Conservation (phyloP, 192 early-diverging fungal genomes). For the Paraglomus brasilianum region DNA sequence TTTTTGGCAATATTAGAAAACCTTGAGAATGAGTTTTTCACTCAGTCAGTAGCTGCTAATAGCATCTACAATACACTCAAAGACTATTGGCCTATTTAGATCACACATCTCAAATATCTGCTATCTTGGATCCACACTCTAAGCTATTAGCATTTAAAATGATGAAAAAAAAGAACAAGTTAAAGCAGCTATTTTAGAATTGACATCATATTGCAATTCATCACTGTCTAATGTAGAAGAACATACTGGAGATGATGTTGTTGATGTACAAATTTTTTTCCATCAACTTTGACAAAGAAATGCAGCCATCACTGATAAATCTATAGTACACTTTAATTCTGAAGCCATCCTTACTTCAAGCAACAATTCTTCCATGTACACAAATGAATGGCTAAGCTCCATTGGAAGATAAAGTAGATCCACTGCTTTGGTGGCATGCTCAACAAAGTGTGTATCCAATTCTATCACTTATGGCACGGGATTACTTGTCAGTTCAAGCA, state of each 20-base stretch:
- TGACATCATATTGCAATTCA: too few species aligned
- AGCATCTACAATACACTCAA: not conserved
- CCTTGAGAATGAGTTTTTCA: not conserved
- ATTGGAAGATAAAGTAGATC: not conserved
- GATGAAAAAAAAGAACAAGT: not conserved
- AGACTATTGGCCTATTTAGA: not conserved
- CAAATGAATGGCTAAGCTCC: not conserved
- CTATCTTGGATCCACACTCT: not conserved
- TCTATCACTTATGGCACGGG: not conserved
- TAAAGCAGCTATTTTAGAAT: not conserved
- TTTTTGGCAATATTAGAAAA: not conserved
- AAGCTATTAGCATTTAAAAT: not conserved
- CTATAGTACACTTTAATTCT: too few species aligned
- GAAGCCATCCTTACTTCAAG: not conserved
- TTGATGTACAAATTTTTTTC: not conserved
- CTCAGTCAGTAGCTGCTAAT: not conserved
- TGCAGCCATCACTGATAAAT: not conserved
- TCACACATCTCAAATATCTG: not conserved
- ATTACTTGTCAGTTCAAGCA: slow-evolving; percentile 2
- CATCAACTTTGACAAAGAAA: not conserved
- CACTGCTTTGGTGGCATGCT: not conserved
- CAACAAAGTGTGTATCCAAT: not conserved
- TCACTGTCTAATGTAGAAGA: not conserved
- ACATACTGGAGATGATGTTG: not conserved
- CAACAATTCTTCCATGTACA: not conserved